Conservation (phyloP, 2,329 filamentous ascomycete genomes). For the Ophiocordyceps australis region DNA sequence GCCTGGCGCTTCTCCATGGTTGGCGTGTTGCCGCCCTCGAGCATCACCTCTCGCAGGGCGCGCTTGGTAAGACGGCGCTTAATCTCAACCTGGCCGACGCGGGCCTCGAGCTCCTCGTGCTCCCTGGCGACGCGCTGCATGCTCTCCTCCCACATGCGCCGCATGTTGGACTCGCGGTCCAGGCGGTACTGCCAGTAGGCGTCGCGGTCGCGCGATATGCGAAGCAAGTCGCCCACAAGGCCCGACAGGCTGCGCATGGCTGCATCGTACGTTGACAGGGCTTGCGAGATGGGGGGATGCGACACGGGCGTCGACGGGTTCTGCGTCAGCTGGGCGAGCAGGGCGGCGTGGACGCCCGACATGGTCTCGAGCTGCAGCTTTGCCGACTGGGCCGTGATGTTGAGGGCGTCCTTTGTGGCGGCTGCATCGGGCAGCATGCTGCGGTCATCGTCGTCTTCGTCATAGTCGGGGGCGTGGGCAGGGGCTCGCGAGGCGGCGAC, state of each 20-base stretch:
- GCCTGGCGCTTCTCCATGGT: conserved; percentile 12
- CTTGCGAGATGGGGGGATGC: conserved; percentile 59
- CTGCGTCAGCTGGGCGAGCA: conserved; percentile 47
- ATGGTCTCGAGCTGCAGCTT: conserved; percentile 85
- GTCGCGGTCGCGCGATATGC: conserved; percentile 87
- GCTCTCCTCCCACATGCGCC: conserved; percentile 96
- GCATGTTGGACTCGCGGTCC: conserved; percentile 78
- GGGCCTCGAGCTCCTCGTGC: conserved; percentile 77
- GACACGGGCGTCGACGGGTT: conserved; percentile 58
- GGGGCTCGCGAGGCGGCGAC: conserved; percentile 16
- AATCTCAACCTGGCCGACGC: conserved; percentile 74
- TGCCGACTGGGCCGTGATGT: conserved; percentile 91
- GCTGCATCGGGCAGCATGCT: conserved; percentile 59
- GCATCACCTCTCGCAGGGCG: conserved; percentile 71
- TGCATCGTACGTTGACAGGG: conserved; percentile 70
- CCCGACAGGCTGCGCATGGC: conserved; percentile 77
- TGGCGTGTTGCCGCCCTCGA: conserved; percentile 23
- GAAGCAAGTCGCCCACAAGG: conserved; percentile 69
- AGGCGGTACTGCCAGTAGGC: conserved; percentile 93
- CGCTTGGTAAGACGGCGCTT: conserved; percentile 83
- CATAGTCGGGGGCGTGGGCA: conserved; percentile 37
- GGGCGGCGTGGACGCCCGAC: conserved; percentile 65
- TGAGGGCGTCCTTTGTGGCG: conserved; percentile 80
- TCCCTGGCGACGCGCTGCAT: conserved; percentile 95
- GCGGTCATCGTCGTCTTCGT: conserved; percentile 52